Evolutionary conservation across 345 rosid genomes (phyloP).

Genomic region (Garcia nutans): DNA sequence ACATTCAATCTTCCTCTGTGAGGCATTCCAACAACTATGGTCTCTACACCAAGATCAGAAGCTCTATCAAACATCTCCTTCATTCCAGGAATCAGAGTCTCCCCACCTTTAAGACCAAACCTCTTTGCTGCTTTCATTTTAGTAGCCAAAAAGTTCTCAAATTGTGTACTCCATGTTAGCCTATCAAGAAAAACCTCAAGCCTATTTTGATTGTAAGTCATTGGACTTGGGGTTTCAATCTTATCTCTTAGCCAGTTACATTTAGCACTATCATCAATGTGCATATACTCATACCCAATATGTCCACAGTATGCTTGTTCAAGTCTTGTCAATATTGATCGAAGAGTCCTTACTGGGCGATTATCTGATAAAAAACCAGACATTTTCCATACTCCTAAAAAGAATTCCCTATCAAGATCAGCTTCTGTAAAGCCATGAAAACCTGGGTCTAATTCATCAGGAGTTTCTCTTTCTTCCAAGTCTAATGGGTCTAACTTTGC

Average conservation of each 20-base stretch:
- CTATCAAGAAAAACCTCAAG: conserved; percentile 70
- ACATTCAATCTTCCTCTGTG: conserved; percentile 83
- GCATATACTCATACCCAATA: conserved; percentile 81
- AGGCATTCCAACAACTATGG: conserved; percentile 75
- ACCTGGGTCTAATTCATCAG: conserved; percentile 64
- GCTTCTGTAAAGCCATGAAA: conserved; percentile 68
- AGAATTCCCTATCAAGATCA: conserved; percentile 81
- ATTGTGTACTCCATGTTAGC: conserved; percentile 75
- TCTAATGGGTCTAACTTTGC: conserved; percentile 74
- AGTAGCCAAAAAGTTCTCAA: conserved; percentile 81
- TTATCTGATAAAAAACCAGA: conserved; percentile 77
- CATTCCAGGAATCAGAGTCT: conserved; percentile 88
- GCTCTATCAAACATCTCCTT: conserved; percentile 84
- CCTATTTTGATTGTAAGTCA: conserved; percentile 61
- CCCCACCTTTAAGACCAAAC: conserved; percentile 88
- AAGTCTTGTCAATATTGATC: conserved; percentile 68
- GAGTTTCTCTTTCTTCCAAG: conserved; percentile 62
- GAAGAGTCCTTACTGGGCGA: conserved; percentile 73
- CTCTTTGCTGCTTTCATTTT: conserved; percentile 80
- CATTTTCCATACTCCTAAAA: conserved; percentile 79
- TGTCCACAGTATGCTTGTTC: conserved; percentile 87
- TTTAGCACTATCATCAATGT: conserved; percentile 67
- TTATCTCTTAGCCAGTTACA: conserved; percentile 83
- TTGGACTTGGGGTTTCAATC: conserved; percentile 74
- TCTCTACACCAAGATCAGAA: conserved; percentile 83